Evolutionary conservation across 257 asterid species (phyloP).

Genomic region (Anisodus acutangulus): DNA sequence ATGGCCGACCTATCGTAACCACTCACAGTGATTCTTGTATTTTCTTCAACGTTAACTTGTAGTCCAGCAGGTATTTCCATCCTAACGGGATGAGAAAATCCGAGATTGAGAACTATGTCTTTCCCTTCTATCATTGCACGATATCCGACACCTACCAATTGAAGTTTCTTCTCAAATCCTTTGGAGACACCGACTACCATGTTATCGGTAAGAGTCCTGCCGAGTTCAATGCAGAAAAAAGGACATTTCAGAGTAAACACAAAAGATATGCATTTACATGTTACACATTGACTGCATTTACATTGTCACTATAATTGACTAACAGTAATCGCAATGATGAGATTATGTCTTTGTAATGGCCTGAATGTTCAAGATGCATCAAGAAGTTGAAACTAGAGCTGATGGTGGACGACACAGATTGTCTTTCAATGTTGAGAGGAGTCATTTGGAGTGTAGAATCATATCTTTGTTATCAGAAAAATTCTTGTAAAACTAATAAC

Average conservation of each 20-base stretch:
- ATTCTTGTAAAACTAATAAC: not conserved
- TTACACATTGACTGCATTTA: not conserved
- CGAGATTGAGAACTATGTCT: conserved; percentile 84
- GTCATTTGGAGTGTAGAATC: not conserved
- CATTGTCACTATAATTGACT: not conserved
- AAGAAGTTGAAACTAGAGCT: not conserved
- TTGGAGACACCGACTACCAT: conserved; percentile 96
- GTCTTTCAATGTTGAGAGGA: not conserved
- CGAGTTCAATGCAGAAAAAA: conserved; percentile 25
- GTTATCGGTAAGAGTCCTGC: conserved; percentile 95
- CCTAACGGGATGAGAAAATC: conserved; percentile 93
- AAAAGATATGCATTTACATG: not conserved
- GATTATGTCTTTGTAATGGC: not conserved
- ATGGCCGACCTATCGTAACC: conserved; percentile 82
- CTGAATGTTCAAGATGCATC: not conserved
- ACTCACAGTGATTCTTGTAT: conserved; percentile 80
- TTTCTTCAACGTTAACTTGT: conserved; percentile 90
- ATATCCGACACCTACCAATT: conserved; percentile 89
- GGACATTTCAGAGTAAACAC: conserved; percentile 15
- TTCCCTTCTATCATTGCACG: conserved; percentile 91
- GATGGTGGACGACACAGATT: not conserved
- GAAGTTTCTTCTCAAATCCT: conserved; percentile 94
- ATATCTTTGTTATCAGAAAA: not conserved
- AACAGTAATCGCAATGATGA: not conserved
- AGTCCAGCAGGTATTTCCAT: conserved; percentile 79